Evolutionary conservation across 176 grass and related monocot genomes (phyloP).

Genomic region (Paspalum notatum): DNA sequence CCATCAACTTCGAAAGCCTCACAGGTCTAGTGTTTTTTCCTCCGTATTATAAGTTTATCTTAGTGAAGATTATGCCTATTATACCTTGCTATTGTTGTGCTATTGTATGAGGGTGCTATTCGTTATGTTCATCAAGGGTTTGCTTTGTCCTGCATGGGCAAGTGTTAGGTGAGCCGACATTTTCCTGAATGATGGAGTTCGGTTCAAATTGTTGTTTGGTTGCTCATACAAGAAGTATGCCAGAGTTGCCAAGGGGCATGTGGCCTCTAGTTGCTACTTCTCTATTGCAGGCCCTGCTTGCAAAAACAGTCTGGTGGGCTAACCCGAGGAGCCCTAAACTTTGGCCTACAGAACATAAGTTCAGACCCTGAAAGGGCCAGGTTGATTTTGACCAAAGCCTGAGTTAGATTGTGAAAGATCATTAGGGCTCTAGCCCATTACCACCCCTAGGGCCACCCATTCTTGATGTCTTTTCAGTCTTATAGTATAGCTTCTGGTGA

Average conservation of each 20-base stretch:
- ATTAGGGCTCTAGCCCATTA: no score
- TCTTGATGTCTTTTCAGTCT: not conserved
- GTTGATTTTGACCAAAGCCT: no score
- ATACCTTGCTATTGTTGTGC: not conserved
- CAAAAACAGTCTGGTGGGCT: not conserved
- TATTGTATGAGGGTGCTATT: conserved; percentile 15
- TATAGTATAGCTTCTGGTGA: not conserved
- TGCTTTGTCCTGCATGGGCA: not conserved
- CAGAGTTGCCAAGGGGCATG: not conserved
- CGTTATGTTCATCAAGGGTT: not conserved
- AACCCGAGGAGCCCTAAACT: no score
- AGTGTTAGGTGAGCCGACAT: conserved; percentile 2
- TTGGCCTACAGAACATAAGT: no score
- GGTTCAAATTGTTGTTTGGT: not conserved
- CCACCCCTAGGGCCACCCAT: not conserved
- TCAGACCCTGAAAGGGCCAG: no score
- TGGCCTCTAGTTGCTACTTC: not conserved
- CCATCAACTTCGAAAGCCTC: conserved; percentile 81
- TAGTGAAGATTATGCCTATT: conserved; percentile 5
- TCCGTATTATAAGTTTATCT: not conserved
- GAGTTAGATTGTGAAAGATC: no score
- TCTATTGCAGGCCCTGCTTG: not conserved
- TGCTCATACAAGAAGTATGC: conserved; percentile 2
- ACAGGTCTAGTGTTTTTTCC: conserved; percentile 49
- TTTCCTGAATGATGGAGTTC: not conserved